These are phyloP conservation scores for Aspergillus uvarum DNA, from an alignment of 2,329 filamentous ascomycete species.

Conservation along the genomic window DNA sequence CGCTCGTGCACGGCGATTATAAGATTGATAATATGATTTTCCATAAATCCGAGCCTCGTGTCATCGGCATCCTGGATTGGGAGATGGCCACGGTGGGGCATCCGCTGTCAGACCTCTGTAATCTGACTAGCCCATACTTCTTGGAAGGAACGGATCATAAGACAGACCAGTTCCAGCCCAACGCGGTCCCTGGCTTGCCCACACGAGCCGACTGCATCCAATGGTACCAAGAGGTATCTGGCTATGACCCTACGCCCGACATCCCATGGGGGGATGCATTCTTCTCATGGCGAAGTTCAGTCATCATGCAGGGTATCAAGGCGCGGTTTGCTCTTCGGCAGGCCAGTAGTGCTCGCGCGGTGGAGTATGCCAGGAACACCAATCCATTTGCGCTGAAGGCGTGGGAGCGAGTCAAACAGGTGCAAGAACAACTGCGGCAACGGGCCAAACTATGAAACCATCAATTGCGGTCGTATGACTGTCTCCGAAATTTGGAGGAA, in stretches of 20 bases:
- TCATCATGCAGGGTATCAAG: conserved; percentile 86
- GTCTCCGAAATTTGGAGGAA: neutral
- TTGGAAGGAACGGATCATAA: conserved; percentile 36
- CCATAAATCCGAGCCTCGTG: conserved; percentile 79
- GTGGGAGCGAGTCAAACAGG: conserved; percentile 67
- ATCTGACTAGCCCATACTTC: conserved; percentile 58
- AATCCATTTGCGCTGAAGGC: conserved; percentile 73
- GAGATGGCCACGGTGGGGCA: conserved; percentile 99
- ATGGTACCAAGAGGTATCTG: conserved; percentile 68
- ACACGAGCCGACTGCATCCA: conserved; percentile 56
- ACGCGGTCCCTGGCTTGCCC: conserved; percentile 66
- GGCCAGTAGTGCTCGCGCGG: conserved; percentile 82
- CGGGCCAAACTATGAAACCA: conserved; percentile 47
- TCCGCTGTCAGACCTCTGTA: conserved; percentile 85
- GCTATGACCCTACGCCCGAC: conserved; percentile 65
- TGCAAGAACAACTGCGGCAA: conserved; percentile 38
- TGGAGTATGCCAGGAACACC: conserved; percentile 67
- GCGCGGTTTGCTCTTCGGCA: conserved; percentile 81
- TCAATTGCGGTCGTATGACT: neutral
- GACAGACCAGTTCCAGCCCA: conserved; percentile 58
- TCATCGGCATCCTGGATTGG: conserved; percentile 96
- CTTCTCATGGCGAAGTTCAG: conserved; percentile 57
- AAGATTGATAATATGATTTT: conserved; percentile 93
- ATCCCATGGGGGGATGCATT: conserved; percentile 66
- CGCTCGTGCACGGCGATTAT: conserved; percentile 91